phyloP scores from a whole-genome alignment of 192 early-diverging fungal genomes.

The Umbelopsis sp. region DNA sequence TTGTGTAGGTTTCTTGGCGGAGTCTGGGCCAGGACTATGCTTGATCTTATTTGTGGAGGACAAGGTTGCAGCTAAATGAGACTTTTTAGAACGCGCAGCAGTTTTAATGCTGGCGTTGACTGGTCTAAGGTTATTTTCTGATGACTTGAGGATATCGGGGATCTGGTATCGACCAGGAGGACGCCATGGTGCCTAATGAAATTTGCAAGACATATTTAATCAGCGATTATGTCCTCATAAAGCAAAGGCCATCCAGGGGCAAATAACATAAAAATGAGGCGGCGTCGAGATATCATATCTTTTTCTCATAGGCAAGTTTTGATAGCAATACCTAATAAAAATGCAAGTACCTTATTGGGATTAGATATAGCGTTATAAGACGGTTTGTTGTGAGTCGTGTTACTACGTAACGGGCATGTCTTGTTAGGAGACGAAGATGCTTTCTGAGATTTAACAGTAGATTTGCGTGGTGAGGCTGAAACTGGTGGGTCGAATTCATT shows the following conservation, averaged over 20 bases:
- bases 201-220: background rate
- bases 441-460: slow-evolving; percentile 20
- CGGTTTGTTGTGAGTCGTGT: background rate
- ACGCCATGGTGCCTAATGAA: slow-evolving; percentile 29
- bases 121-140: slow-evolving; percentile 15
- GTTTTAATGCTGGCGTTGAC: background rate
- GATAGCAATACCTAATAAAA: background rate
- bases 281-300: background rate
- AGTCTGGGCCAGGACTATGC: slow-evolving; percentile 12
- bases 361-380: background rate
- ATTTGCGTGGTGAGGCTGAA: background rate
- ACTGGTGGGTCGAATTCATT: background rate
- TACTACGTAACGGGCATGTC: background rate
- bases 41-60: slow-evolving; percentile 13
- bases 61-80: slow-evolving; percentile 15
- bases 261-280: background rate
- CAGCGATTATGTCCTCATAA: background rate
- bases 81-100: background rate
- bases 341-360: background rate
- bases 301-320: background rate
- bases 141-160: slow-evolving; percentile 40
- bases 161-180: slow-evolving; percentile 35
- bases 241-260: slow-evolving; percentile 21
- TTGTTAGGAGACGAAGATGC: slow-evolving; percentile 2
- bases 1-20: background rate